These are phyloP conservation scores for Trichosporon ovoides DNA, from an alignment of 1,284 basidiomycete genomes.

Conservation along the genomic window DNA sequence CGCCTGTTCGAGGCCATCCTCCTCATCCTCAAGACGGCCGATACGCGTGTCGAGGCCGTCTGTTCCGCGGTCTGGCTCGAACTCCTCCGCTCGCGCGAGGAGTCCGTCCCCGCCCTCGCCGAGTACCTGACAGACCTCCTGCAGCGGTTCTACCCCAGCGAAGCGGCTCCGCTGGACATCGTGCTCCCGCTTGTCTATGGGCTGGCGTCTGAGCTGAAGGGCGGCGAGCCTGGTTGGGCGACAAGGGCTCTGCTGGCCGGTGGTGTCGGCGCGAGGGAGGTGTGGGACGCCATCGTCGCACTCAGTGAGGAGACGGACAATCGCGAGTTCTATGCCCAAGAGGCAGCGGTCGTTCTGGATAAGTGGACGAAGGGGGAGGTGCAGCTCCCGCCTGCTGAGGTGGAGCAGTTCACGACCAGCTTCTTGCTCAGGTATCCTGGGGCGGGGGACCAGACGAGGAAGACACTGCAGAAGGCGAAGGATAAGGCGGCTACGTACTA, in stretches of 20 bases:
- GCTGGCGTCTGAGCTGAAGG: constrained; percentile 17
- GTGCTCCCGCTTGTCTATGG: constrained; percentile 38
- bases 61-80: constrained; percentile 82
- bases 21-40: constrained; percentile 86
- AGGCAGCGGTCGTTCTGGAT: constrained; percentile 32
- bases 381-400: constrained; percentile 23
- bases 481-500: constrained; percentile 31
- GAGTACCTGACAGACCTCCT: constrained; percentile 61
- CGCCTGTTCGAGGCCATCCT: constrained; percentile 79
- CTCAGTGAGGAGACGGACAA: constrained; percentile 36
- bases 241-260: constrained; percentile 35
- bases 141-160: constrained; percentile 81
- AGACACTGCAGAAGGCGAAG: constrained; percentile 34
- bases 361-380: constrained; percentile 20
- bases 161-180: constrained; percentile 52
- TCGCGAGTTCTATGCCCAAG: constrained; percentile 41
- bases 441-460: constrained; percentile 24
- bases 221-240: constrained; percentile 32
- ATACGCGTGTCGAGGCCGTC: constrained; percentile 77
- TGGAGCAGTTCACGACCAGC: constrained; percentile 38
- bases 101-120: background rate
- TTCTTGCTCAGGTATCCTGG: constrained; percentile 32
- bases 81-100: constrained; percentile 67
- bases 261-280: constrained; percentile 34
- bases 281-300: constrained; percentile 34